These are phyloP conservation scores for Magnolia changhungtana DNA, from an alignment of 164 flowering plant species.

Conservation along the genomic window DNA sequence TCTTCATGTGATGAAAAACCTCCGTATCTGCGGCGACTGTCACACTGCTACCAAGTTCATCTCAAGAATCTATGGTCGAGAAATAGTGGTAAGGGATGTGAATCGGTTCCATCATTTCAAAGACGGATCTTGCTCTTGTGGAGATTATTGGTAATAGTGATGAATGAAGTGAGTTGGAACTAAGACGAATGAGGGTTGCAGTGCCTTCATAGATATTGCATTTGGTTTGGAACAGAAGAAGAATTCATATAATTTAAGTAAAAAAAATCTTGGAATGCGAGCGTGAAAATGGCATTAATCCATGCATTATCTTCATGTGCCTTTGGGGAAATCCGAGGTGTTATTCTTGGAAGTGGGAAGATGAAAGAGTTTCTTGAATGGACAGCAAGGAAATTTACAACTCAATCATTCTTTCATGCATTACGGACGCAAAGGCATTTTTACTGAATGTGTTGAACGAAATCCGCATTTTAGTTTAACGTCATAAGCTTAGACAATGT, in stretches of 20 bases:
- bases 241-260: too few relatives aligned
- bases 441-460: too few relatives aligned
- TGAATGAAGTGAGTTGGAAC: background rate
- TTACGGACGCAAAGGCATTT: too few relatives aligned
- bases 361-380: too few relatives aligned
- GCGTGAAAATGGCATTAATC: background rate
- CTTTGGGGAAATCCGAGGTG: too few relatives aligned
- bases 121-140: slow-evolving; percentile 15
- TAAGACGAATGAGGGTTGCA: background rate
- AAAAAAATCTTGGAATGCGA: too few relatives aligned
- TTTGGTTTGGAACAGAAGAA: background rate
- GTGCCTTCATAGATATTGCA: background rate
- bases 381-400: too few relatives aligned
- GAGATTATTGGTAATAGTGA: slow-evolving; percentile 14
- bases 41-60: slow-evolving; percentile 42
- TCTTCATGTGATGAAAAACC: slow-evolving; percentile 52
- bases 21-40: slow-evolving; percentile 53
- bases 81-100: slow-evolving; percentile 43
- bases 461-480: too few relatives aligned
- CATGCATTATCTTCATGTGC: background rate
- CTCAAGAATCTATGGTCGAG: slow-evolving; percentile 39
- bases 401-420: too few relatives aligned
- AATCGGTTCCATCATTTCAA: slow-evolving; percentile 39
- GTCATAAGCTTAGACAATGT: too few relatives aligned
- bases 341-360: too few relatives aligned